Base-by-base conservation (phyloP, 495 filamentous ascomycete genomes). In the Astrocystis sublimbata region DNA sequence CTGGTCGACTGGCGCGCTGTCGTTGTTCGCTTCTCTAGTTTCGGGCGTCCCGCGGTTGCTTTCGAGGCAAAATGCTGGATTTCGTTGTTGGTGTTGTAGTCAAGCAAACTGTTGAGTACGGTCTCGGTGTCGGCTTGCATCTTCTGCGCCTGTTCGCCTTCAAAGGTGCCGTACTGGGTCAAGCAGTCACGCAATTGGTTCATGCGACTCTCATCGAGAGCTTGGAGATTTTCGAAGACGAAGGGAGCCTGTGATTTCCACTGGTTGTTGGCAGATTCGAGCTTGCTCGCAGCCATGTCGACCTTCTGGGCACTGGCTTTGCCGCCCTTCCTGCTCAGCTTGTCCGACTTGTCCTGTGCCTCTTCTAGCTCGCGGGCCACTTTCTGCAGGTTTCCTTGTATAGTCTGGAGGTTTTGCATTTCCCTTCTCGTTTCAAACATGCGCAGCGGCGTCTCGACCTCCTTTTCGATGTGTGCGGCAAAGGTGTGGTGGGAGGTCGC, bases 241-340 rank as follows among this genome's bases (percentile, higher is more conserved):
- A 90, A 98, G 6, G 96, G 96, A 35, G 96, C 91, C 71, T 96
- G 91, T 8, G 94, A 96, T 35, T 97, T 89, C 96, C 96, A 99
- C 73, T 96, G 89, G 62, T 88, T 84, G 50, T 77, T 85, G 4
- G 92, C 89, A 65, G 85, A 87, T 52, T 96, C 90, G 13, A 94
- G 83, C 45, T 89, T 86, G 12, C 86, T 77, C 0, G 86, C 78
- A 4, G 93, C 94, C 53, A 81, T 81, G 8, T 93, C 89, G 40
- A 96, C 85, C 74, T 91, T 96, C 38, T 87, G 86, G n/a, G 86
- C 75, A 46, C 87, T 89, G 24, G 90, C 89, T 71, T 91, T 93
- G 24, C 85, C 83, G 38, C 91, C 92, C 72, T 91, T 93, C 47
- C 83, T 89, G 69, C 77, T 86, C 36, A 96, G 81, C 76, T 96